Conservation (phyloP, 164 flowering plant species). For the Pachysandra terminalis region DNA sequence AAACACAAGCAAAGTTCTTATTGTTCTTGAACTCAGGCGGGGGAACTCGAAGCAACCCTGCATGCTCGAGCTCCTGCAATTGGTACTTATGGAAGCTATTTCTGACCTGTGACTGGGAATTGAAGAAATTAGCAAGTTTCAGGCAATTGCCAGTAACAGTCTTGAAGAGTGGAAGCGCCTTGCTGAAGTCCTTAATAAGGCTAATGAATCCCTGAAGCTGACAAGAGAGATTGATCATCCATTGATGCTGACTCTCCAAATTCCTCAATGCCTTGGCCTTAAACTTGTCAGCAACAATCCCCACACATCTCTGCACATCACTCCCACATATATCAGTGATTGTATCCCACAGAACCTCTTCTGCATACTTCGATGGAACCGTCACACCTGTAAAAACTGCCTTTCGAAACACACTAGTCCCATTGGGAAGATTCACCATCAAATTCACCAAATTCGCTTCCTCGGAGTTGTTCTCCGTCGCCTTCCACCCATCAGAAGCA, state of each 20-base stretch:
- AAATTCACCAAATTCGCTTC: constrained; percentile 68
- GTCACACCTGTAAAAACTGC: constrained; percentile 63
- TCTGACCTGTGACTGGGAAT: constrained; percentile 50
- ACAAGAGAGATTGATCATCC: constrained; percentile 90
- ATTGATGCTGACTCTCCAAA: constrained; percentile 75
- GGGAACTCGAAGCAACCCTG: constrained; percentile 51
- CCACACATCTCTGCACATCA: constrained; percentile 60
- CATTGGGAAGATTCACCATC: constrained; percentile 88
- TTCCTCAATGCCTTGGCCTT: constrained; percentile 72
- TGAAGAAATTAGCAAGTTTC: constrained; percentile 61
- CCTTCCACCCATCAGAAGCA: constrained; percentile 81
- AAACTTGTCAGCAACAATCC: constrained; percentile 79
- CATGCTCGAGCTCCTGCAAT: constrained; percentile 64
- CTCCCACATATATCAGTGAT: constrained; percentile 59
- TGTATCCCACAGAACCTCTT: constrained; percentile 83
- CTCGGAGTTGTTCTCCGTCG: constrained; percentile 27
- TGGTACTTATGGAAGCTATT: constrained; percentile 63
- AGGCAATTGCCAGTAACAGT: constrained; percentile 55
- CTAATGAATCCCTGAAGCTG: constrained; percentile 71
- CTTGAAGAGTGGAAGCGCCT: constrained; percentile 64
- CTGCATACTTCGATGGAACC: constrained; percentile 71
- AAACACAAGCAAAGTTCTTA: constrained; percentile 35
- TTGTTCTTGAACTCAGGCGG: constrained; percentile 24
- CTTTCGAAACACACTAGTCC: constrained; percentile 73
- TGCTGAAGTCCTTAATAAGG: constrained; percentile 71